Base-by-base conservation (phyloP, 2,329 filamentous ascomycete genomes). In the Sarocladiaceae sp. region DNA sequence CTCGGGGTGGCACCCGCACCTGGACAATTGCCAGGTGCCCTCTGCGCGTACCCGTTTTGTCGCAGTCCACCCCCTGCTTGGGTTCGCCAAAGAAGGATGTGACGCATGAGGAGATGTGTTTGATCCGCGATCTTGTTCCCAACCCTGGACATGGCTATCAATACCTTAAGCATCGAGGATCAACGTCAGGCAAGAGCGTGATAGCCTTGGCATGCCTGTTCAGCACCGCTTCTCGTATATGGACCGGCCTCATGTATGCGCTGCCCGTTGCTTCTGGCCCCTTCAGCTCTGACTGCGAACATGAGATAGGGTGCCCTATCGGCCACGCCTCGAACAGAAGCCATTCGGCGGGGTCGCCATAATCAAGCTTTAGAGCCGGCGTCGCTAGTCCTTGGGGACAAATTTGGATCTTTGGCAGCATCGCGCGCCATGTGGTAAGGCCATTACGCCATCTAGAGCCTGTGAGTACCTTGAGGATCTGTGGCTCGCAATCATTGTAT, bases 81-180 rank as follows among this genome's bases (percentile, higher is more conserved):
- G 3, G 11, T 48, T 18, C 44, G 13, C 20, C 13, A 28, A 20
- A 10, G 28, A 28, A 20, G 5, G 28, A 6, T 33, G n/a, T 33
- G 26, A 48, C 44, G 44, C 44, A 48, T 48, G 28, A 48, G 33
- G 26, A 13, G 4, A 4, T 29, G 10, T 18, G 15, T 48, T 48
- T 48, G 44, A 48, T 48, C 44, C 33, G 28, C 44, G 44, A 48
- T 48, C 44, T 20, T 17, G 44, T 33, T 22, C 44, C 26, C 31
- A 10, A 31, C n/a, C 44, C 23, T 48, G n/a, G 44, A 48, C 18
- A 42, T 15, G 18, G 18, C 23, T 42, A 20, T 15, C 7, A 23
- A 7, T 5, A 10, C 15, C 33, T 10, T 12, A 17, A 8, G 5
- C 33, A 36, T n/a, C 15, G 6, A n/a, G 12, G 18, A 36, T 8